phyloP scores from a whole-genome alignment of 768 basidiomycete species.

The Paxillus involutus region DNA sequence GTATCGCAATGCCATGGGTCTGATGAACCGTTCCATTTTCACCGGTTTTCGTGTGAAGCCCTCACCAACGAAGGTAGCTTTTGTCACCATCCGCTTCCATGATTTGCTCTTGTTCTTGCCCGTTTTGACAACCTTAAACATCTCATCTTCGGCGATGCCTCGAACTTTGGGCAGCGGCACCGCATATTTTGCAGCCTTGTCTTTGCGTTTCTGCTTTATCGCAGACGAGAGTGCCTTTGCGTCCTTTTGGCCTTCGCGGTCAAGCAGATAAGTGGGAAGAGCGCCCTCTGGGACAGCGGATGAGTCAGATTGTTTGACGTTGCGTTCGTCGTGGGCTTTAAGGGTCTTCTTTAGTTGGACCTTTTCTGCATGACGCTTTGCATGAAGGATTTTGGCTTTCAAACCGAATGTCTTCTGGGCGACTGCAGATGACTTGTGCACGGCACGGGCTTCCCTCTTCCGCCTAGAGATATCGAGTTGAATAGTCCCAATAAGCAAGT shows the following conservation, averaged over 20 bases:
- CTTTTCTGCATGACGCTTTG: conserved; percentile 95
- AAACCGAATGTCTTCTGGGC: conserved; percentile 96
- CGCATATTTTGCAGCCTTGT: conserved; percentile 97
- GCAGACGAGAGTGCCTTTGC: conserved; percentile 95
- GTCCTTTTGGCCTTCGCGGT: conserved; percentile 97
- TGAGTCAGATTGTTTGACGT: conserved; percentile 91
- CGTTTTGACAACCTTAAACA: conserved; percentile 99
- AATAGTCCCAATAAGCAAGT: background rate
- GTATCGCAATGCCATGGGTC: conserved; percentile 96
- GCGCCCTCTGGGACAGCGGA: conserved; percentile 86
- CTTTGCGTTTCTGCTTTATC: conserved; percentile 98
- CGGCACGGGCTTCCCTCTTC: conserved; percentile 78
- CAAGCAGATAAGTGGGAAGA: conserved; percentile 91
- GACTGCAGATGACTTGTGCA: conserved; percentile 71
- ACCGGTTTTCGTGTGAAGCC: conserved; percentile 98
- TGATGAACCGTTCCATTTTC: conserved; percentile 97
- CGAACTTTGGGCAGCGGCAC: conserved; percentile 96
- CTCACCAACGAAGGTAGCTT: conserved; percentile 98
- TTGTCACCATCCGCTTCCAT: conserved; percentile 99
- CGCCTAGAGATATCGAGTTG: conserved; percentile 47
- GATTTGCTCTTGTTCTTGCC: conserved; percentile 95
- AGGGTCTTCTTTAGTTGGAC: conserved; percentile 99
- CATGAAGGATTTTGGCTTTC: conserved; percentile 97
- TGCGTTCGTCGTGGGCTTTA: conserved; percentile 98
- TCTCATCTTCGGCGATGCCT: conserved; percentile 98